Conservation (phyloP, 495 filamentous ascomycete genomes). For the Penicillium atrosanguineum region DNA sequence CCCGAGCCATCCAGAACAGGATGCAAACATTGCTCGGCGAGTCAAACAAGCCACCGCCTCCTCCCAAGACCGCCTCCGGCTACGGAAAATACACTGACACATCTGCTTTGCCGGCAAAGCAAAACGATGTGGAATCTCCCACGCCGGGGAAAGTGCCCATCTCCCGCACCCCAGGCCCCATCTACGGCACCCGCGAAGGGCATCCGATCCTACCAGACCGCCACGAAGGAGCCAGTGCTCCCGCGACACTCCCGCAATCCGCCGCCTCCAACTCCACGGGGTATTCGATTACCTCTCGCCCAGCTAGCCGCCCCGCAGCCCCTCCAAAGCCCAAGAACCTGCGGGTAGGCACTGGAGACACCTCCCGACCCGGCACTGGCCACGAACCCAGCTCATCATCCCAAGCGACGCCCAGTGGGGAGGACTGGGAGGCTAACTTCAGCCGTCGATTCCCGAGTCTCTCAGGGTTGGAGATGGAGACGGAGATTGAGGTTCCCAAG, state of each 20-base stretch:
- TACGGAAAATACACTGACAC: conserved; percentile 81
- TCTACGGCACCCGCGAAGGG: conserved; percentile 17
- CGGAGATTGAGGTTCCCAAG: conserved; percentile 54
- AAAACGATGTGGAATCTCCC: conserved; percentile 15
- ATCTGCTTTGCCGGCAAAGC: conserved; percentile 44
- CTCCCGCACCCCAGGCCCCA: conserved; percentile 21
- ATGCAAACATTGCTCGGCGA: conserved; percentile 86
- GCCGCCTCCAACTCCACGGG: conserved; percentile 18
- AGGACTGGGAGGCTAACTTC: conserved; percentile 73
- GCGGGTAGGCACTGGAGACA: conserved; percentile 38
- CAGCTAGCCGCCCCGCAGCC: conserved; percentile 42
- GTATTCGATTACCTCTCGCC: conserved; percentile 25
- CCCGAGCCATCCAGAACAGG: conserved; percentile 82
- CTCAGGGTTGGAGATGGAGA: conserved; percentile 75
- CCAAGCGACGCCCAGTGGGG: conserved; percentile 28
- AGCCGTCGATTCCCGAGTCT: conserved; percentile 79
- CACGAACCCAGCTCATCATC: conserved; percentile 21
- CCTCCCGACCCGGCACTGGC: conserved; percentile 20
- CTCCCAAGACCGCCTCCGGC: conserved; percentile 75
- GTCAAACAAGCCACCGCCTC: conserved; percentile 55
- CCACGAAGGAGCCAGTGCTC: conserved; percentile 18
- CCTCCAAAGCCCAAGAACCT: conserved; percentile 63
- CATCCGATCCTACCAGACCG: conserved; percentile 14
- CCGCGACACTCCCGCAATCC: conserved; percentile 17
- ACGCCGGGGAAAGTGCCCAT: conserved; percentile 2